Evolutionary conservation across 1,284 basidiomycete species (phyloP), one percentile per base, ranked within the genome.

Genomic region (Puccinia coronata): DNA sequence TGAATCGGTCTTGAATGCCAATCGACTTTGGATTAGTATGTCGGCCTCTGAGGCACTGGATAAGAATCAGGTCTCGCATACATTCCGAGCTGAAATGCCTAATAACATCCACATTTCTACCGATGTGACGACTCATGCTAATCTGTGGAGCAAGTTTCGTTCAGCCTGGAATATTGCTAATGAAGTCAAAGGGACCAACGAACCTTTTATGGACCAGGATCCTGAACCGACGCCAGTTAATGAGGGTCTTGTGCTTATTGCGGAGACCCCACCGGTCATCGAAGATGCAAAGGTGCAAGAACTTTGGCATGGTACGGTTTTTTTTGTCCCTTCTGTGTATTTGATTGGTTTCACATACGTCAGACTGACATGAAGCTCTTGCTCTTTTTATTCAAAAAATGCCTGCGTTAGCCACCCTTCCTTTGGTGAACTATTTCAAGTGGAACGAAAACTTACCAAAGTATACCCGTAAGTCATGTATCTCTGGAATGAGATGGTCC

Each of bases 81-180:
- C 72, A 5, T 74, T 57, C 57, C 72, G 72, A 20, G 72, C 72
- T 39, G 72, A 57, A 28, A 74, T 74, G 72, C 72, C 72, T 9
- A 74, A 74, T 28, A 74, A 61, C 72, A 74, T 74, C 16, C 72
- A 74, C 39, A 74, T 74, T 28, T 74, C 72, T 59, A 74, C 72
- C 39, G 72, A 74, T 43, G 72, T 74, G 25, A 74, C 72, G 2
- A 61, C 72, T 0, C 72, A 74, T 43, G 72, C 72, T 16, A 74
- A 47, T 41, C 41, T 74, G 39, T 74, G 72, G 72, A 74, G 72
- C 55, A 74, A 74, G 36, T 74, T 74, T 31, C 53, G 72, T 12
- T 74, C 72, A 0, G 72, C 72, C 43, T 74, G 72, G 72, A 74
- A 74, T 18, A 59, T 43, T 25, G 72, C 72, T 59, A 74, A 74